Evolutionary conservation across 2,329 filamentous ascomycete species (phyloP).

Genomic region (Fusarium sublunatum): DNA sequence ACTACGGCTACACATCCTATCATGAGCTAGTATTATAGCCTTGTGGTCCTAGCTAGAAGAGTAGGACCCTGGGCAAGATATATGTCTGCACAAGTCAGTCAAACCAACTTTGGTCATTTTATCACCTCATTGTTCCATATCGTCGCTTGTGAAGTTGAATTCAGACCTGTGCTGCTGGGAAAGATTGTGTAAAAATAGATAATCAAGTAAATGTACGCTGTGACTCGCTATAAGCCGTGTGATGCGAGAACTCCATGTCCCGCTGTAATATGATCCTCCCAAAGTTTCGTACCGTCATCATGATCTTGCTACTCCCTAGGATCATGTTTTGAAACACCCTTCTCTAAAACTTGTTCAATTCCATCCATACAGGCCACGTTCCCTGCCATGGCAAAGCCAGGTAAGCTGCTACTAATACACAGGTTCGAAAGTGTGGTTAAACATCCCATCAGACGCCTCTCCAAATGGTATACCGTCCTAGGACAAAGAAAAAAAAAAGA

Average conservation of each 20-base stretch:
- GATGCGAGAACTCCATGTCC: constrained; percentile 28
- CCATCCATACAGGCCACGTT: constrained; percentile 26
- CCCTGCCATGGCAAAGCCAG: constrained; percentile 21
- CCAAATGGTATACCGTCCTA: constrained; percentile 33
- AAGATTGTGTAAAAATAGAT: background rate
- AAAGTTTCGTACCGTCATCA: constrained; percentile 22
- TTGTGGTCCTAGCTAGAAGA: background rate
- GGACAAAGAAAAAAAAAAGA: background rate
- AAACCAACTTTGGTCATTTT: constrained; percentile 22
- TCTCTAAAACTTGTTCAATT: constrained; percentile 6
- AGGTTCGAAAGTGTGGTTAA: constrained; percentile 8
- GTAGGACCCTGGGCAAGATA: background rate
- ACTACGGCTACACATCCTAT: constrained; percentile 6
- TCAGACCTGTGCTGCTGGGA: background rate
- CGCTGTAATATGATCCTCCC: constrained; percentile 22
- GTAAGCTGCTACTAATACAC: constrained; percentile 44
- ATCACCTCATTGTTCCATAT: background rate
- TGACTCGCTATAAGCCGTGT: constrained; percentile 36
- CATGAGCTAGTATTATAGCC: background rate
- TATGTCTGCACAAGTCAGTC: constrained; percentile 7
- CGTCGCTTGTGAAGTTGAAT: background rate
- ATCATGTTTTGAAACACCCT: constrained; percentile 6
- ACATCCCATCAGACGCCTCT: constrained; percentile 38
- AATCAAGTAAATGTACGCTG: constrained; percentile 39
- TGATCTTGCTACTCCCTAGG: constrained; percentile 3